These are phyloP conservation scores for Tephrocybe rancida DNA, from an alignment of 768 basidiomycete genomes.

Conservation along the genomic window DNA sequence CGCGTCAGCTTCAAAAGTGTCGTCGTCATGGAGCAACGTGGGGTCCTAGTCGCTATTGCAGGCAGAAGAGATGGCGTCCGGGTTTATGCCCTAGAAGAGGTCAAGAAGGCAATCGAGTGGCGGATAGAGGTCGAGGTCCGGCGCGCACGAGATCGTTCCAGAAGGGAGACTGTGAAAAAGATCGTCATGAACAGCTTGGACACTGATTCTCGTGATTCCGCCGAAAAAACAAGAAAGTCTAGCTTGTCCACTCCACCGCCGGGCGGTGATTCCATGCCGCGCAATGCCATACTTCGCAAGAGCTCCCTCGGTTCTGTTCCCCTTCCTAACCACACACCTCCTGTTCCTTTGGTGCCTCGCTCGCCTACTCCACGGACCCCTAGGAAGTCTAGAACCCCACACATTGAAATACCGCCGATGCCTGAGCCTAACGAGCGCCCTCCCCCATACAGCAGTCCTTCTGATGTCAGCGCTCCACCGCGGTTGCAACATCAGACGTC, in stretches of 20 bases:
- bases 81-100: slow-evolving; percentile 86
- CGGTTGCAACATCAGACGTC: slow-evolving; percentile 42
- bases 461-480: slow-evolving; percentile 32
- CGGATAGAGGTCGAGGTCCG: slow-evolving; percentile 79
- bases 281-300: slow-evolving; percentile 39
- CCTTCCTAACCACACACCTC: slow-evolving; percentile 26
- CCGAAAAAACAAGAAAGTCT: slow-evolving; percentile 50
- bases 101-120: slow-evolving; percentile 87
- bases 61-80: slow-evolving; percentile 85
- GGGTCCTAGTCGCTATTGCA: slow-evolving; percentile 88
- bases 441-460: slow-evolving; percentile 59
- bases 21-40: slow-evolving; percentile 92
- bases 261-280: slow-evolving; percentile 27
- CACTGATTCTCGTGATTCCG: slow-evolving; percentile 36
- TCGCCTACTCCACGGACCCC: slow-evolving; percentile 39
- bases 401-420: slow-evolving; percentile 27
- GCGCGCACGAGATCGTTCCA: slow-evolving; percentile 72
- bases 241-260: slow-evolving; percentile 53
- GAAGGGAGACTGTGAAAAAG: slow-evolving; percentile 69
- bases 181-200: slow-evolving; percentile 35
- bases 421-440: slow-evolving; percentile 56
- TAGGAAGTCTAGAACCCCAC: slow-evolving; percentile 33
- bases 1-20: slow-evolving; percentile 83
- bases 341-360: slow-evolving; percentile 40
- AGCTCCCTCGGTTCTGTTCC: slow-evolving; percentile 37